Evolutionary conservation across 164 flowering plant genomes (phyloP).

Genomic region (Chloranthus sessilifolius): DNA sequence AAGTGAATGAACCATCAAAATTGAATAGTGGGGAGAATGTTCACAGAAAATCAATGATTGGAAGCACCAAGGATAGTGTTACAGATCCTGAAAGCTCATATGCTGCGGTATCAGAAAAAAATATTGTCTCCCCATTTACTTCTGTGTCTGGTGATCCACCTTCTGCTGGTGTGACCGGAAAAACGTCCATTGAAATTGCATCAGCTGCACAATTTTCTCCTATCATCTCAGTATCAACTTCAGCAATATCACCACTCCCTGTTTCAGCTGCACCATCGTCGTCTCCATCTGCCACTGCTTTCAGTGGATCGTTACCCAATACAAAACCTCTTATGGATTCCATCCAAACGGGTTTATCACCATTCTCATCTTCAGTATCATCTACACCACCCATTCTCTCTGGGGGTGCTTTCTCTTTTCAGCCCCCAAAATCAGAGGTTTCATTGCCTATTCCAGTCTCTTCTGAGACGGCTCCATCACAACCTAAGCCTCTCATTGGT

Average conservation of each 20-base stretch:
- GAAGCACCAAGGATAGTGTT: constrained; percentile 21
- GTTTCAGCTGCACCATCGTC: constrained; percentile 13
- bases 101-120: constrained; percentile 15
- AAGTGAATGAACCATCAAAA: constrained; percentile 14
- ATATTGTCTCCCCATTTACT: constrained; percentile 10
- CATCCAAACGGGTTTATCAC: constrained; percentile 9
- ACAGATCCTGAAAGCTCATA: constrained; percentile 8
- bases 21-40: constrained; percentile 11
- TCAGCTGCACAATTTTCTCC: constrained; percentile 15
- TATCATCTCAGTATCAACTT: not conserved
- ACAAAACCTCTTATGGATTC: constrained; percentile 17
- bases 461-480: constrained; percentile 11
- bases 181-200: constrained; percentile 13
- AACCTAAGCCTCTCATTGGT: constrained; percentile 14
- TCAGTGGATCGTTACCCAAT: constrained; percentile 9
- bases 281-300: constrained; percentile 14
- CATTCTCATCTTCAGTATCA: constrained; percentile 7
- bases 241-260: not conserved
- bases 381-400: constrained; percentile 1
- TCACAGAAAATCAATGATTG: constrained; percentile 14
- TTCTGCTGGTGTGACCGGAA: constrained; percentile 13
- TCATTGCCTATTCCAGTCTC: constrained; percentile 13
- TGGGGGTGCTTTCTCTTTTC: constrained; percentile 17
- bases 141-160: constrained; percentile 14
- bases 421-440: constrained; percentile 13